Evolutionary conservation across 1,284 basidiomycete species (phyloP), one percentile per base, ranked within the genome.

Genomic region (Inonotus obliquus): DNA sequence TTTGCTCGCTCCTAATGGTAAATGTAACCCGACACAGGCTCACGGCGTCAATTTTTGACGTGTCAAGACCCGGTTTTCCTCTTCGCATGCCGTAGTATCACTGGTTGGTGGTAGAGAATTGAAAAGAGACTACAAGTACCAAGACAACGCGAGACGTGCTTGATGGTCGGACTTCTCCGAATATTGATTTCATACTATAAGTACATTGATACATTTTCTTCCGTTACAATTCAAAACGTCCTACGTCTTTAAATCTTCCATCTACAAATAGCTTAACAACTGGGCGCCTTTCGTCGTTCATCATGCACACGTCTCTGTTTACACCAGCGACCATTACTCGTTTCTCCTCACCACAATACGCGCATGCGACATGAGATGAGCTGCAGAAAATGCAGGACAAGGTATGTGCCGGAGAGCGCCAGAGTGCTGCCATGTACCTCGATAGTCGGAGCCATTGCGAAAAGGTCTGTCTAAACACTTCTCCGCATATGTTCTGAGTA

Each of bases 361-460:
- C 47, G 9, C 47, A 25, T 23, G 13, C 4, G 14, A 23, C 23
- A 29, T 49, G 19, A 17, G 2, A 17, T 1, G 21, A 25, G 47
- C 47, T 49, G 23, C 21, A 23, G 7, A 49, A 25, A 5, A 29
- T 29, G 25, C 13, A 19, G 47, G 25, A 23, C 47, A 49, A 19
- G 67, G 85, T 85, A 65, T 84, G 84, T 17, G 67, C 72, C 53
- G 76, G 76, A 38, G 81, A 81, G 66, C 82, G 77, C n/a, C 74
- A 69, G 59, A 72, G 77, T 52, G 78, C 75, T 60, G 77, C 75
- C 57, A 84, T 68, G 61, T 75, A 72, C 17, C 17, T 19, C 14
- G 19, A 19, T 6, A 44, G 41, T 44, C 14, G 14, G 17, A 4
- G 2, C 41, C 41, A 44, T 14, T 17, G 19, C 17, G 17, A 44